Conservation (phyloP, 257 asterid species). For the Gynochthodes officinalis region DNA sequence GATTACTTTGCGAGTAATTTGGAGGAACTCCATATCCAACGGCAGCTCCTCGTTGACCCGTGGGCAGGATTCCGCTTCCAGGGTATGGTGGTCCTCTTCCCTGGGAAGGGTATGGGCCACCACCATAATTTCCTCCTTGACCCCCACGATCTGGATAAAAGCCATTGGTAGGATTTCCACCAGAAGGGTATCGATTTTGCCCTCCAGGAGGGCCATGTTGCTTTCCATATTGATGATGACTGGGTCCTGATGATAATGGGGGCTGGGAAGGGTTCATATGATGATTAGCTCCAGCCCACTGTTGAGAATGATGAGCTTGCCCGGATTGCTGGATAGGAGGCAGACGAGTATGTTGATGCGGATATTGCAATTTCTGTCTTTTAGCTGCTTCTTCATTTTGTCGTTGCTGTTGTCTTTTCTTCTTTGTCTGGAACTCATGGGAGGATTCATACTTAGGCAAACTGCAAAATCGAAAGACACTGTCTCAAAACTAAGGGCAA, state of each 20-base stretch:
- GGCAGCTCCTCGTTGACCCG: constrained; percentile 58
- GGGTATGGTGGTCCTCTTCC: constrained; percentile 72
- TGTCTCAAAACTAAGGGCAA: not conserved
- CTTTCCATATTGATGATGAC: constrained; percentile 75
- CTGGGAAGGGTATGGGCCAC: constrained; percentile 64
- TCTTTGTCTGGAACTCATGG: constrained; percentile 97
- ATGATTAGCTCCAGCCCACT: constrained; percentile 58
- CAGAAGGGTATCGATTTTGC: constrained; percentile 63
- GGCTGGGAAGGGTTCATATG: constrained; percentile 60
- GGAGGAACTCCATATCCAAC: constrained; percentile 70
- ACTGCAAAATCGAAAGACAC: constrained; percentile 33
- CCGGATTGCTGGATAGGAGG: constrained; percentile 84
- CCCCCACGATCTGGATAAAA: constrained; percentile 81
- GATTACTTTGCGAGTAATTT: constrained; percentile 63
- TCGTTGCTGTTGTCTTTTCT: constrained; percentile 83
- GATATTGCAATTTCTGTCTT: constrained; percentile 71
- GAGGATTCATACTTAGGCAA: constrained; percentile 91
- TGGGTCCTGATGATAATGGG: constrained; percentile 48
- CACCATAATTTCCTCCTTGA: constrained; percentile 54
- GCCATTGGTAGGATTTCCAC: constrained; percentile 53
- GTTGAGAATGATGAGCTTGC: constrained; percentile 62
- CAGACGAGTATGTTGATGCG: constrained; percentile 76
- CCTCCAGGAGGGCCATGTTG: constrained; percentile 78
- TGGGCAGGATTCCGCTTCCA: constrained; percentile 45
- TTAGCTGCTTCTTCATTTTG: constrained; percentile 86